Conservation (phyloP, 2,329 filamentous ascomycete species). For the Pseudogymnoascus sp. region DNA sequence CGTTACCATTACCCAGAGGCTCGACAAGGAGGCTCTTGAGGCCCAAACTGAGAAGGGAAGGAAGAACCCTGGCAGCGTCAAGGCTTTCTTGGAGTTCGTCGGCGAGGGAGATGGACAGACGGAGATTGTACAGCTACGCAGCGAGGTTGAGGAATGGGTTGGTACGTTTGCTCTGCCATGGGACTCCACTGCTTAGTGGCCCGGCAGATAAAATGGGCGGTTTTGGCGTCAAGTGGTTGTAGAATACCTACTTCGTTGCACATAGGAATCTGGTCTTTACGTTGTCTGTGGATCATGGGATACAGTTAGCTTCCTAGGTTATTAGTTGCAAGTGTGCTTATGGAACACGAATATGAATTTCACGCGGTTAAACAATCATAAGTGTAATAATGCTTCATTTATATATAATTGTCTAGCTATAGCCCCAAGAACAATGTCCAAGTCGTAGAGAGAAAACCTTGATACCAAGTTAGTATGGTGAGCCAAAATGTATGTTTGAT, state of each 20-base stretch:
- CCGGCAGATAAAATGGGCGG: background rate
- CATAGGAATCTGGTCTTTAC: background rate
- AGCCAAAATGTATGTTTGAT: background rate
- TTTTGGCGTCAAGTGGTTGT: slow-evolving; percentile 8
- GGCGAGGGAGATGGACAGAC: slow-evolving; percentile 59
- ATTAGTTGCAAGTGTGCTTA: slow-evolving; percentile 6
- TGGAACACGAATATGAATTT: slow-evolving; percentile 8
- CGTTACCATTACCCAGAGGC: slow-evolving; percentile 68
- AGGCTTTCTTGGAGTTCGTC: slow-evolving; percentile 61
- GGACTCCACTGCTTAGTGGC: slow-evolving; percentile 26
- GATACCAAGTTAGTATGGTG: background rate
- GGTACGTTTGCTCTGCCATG: slow-evolving; percentile 67
- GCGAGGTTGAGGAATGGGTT: slow-evolving; percentile 74
- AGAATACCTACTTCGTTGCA: slow-evolving; percentile 9
- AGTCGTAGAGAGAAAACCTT: background rate
- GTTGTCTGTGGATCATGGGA: slow-evolving; percentile 1
- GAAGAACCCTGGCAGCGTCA: slow-evolving; percentile 59
- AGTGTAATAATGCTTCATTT: background rate
- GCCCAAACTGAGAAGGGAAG: slow-evolving; percentile 61
- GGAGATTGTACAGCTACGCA: slow-evolving; percentile 66
- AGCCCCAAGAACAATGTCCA: background rate
- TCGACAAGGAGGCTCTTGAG: slow-evolving; percentile 67
- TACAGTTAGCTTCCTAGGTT: background rate
- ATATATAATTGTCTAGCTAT: background rate
- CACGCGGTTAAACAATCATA: background rate